Percentiles rank a stretch among this genome's conserved stretches.
These are phyloP conservation scores for Alternaria sp. DNA, from an alignment of 2,329 filamentous ascomycete genomes.

Conservation along the genomic window DNA sequence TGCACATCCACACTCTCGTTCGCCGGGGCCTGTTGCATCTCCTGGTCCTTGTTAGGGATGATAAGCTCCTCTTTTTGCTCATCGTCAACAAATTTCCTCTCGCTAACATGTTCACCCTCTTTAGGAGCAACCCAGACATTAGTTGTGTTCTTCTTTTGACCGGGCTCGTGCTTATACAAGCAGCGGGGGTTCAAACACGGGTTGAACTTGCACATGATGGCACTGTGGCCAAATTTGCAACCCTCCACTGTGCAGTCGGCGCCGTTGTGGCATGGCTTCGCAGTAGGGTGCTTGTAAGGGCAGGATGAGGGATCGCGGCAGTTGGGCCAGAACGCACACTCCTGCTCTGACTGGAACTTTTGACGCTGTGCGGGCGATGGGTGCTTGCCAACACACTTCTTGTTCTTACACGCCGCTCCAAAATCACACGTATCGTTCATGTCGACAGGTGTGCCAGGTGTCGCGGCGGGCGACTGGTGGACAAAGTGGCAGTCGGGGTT, in stretches of 20 bases:
- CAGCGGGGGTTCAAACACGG: constrained; percentile 92
- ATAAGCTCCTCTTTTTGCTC: constrained; percentile 74
- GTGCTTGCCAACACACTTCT: constrained; percentile 90
- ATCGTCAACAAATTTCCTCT: constrained; percentile 85
- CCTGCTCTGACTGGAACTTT: constrained; percentile 80
- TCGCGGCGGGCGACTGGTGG: constrained; percentile 91
- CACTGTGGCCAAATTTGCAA: constrained; percentile 90
- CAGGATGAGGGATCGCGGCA: constrained; percentile 83
- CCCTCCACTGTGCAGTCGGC: constrained; percentile 80
- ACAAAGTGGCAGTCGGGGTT: constrained; percentile 92
- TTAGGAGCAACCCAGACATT: constrained; percentile 84
- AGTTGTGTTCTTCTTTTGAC: constrained; percentile 76
- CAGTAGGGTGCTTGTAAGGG: constrained; percentile 85
- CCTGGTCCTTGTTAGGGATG: constrained; percentile 60
- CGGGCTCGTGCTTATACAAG: constrained; percentile 87
- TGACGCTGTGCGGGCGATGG: constrained; percentile 85
- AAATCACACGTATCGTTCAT: constrained; percentile 82
- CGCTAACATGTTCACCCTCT: constrained; percentile 72
- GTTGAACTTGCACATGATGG: constrained; percentile 86
- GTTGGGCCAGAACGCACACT: constrained; percentile 91
- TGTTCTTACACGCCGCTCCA: constrained; percentile 92
- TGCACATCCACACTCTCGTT: constrained; percentile 33
- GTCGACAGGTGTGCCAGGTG: constrained; percentile 78
- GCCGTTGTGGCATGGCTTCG: constrained; percentile 90
- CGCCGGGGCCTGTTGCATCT: constrained; percentile 26